Conservation (phyloP, 306 rosid genomes). For the Cajanus cajan region DNA sequence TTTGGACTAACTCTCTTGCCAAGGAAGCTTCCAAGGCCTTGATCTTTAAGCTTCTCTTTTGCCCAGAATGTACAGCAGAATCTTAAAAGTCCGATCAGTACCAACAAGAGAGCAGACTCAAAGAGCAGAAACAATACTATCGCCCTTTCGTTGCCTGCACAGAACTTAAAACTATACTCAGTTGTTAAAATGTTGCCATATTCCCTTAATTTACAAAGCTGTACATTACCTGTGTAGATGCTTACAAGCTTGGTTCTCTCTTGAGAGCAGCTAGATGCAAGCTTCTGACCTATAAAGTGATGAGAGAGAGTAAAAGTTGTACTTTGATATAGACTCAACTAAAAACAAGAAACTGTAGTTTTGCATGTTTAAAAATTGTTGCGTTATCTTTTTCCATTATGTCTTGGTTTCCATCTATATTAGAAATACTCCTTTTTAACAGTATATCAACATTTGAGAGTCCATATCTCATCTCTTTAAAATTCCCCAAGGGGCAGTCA, state of each 20-base stretch:
- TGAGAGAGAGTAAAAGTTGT: not conserved
- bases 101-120: constrained; percentile 48
- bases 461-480: not conserved
- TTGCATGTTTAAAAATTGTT: not conserved
- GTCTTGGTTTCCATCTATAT: not conserved
- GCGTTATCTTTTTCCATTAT: not conserved
- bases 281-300: constrained; percentile 53
- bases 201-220: not conserved
- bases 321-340: not conserved
- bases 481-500: not conserved
- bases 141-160: constrained; percentile 60
- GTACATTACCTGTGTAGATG: constrained; percentile 63
- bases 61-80: constrained; percentile 74
- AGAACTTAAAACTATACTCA: not conserved
- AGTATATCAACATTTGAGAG: not conserved
- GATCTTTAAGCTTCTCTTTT: constrained; percentile 64
- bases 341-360: not conserved
- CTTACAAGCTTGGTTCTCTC: constrained; percentile 54
- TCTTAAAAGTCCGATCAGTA: constrained; percentile 53
- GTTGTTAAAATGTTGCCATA: not conserved
- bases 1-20: constrained; percentile 57
- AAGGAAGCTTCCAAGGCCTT: constrained; percentile 63
- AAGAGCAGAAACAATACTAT: constrained; percentile 60
- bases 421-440: not conserved
- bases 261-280: constrained; percentile 70